Conservation (phyloP, 148 eudicot genomes). For the Limonium bicolor region DNA sequence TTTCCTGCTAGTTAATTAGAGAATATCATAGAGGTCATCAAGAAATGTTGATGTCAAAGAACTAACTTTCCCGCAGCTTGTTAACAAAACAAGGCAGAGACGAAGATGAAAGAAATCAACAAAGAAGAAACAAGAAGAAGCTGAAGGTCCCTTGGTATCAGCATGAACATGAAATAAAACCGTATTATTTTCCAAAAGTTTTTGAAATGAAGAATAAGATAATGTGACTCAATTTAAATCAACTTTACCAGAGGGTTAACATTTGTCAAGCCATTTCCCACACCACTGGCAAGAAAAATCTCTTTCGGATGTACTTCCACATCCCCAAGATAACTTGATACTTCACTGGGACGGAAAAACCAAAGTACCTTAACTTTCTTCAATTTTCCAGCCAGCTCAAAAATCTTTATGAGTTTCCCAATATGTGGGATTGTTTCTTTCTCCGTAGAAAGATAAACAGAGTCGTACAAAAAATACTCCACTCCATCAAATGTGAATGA, state of each 20-base stretch:
- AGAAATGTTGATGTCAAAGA: too few species aligned
- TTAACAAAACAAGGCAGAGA: too few species aligned
- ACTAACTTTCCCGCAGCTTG: too few species aligned
- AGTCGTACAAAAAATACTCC: slow-evolving; percentile 43
- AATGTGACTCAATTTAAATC: neutral
- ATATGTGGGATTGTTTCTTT: slow-evolving; percentile 41
- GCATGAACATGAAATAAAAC: too few species aligned
- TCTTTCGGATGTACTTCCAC: slow-evolving; percentile 25
- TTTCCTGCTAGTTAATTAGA: too few species aligned
- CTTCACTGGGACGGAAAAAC: slow-evolving; percentile 65
- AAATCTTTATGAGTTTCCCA: slow-evolving; percentile 52
- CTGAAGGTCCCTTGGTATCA: too few species aligned
- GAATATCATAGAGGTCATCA: too few species aligned
- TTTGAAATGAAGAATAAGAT: neutral
- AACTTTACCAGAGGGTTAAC: slow-evolving; percentile 55
- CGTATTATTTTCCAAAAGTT: too few species aligned
- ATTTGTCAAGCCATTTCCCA: slow-evolving; percentile 49
- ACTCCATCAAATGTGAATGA: slow-evolving; percentile 52
- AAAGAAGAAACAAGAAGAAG: too few species aligned
- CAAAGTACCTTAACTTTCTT: slow-evolving; percentile 52
- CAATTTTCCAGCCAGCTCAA: slow-evolving; percentile 20
- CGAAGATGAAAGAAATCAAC: too few species aligned
- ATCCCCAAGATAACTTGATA: slow-evolving; percentile 23
- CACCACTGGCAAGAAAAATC: slow-evolving; percentile 54
- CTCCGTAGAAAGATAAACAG: slow-evolving; percentile 38